Percentiles rank a stretch among this genome's conserved stretches.
phyloP scores from a whole-genome alignment of 495 filamentous ascomycete species.

The Xylaria grammica region DNA sequence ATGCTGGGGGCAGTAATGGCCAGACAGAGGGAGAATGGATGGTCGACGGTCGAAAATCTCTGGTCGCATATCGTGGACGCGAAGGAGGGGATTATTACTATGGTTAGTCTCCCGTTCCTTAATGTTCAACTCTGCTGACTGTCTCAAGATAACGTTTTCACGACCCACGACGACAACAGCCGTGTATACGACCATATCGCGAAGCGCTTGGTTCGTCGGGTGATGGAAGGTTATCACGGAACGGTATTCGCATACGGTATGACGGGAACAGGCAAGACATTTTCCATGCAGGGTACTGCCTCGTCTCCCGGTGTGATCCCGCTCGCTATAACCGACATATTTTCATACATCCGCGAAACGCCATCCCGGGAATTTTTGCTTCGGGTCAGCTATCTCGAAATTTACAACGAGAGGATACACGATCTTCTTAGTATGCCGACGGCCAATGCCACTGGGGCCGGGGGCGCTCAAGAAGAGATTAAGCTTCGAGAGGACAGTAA shows the following conservation, averaged over 20 bases:
- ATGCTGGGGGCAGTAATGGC: constrained; percentile 64
- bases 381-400: constrained; percentile 96
- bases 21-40: constrained; percentile 80
- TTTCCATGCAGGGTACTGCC: constrained; percentile 98
- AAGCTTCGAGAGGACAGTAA: constrained; percentile 96
- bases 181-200: constrained; percentile 92
- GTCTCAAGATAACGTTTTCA: constrained; percentile 87
- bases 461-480: constrained; percentile 77
- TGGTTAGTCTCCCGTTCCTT: constrained; percentile 59
- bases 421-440: constrained; percentile 82
- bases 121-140: constrained; percentile 23
- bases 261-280: constrained; percentile 98
- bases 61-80: constrained; percentile 82
- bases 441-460: constrained; percentile 47
- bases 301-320: constrained; percentile 97
- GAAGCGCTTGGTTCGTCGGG: constrained; percentile 90
- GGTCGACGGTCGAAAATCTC: constrained; percentile 80
- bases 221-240: constrained; percentile 99
- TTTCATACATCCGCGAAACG: constrained; percentile 97
- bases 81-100: constrained; percentile 94
- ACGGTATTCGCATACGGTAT: constrained; percentile 99
- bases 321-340: constrained; percentile 96
- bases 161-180: constrained; percentile 87
- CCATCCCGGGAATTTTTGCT: constrained; percentile 93
- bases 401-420: constrained; percentile 98